Base-by-base conservation (phyloP, 1,284 basidiomycete species). In the Cutaneotrichosporon sp. region DNA sequence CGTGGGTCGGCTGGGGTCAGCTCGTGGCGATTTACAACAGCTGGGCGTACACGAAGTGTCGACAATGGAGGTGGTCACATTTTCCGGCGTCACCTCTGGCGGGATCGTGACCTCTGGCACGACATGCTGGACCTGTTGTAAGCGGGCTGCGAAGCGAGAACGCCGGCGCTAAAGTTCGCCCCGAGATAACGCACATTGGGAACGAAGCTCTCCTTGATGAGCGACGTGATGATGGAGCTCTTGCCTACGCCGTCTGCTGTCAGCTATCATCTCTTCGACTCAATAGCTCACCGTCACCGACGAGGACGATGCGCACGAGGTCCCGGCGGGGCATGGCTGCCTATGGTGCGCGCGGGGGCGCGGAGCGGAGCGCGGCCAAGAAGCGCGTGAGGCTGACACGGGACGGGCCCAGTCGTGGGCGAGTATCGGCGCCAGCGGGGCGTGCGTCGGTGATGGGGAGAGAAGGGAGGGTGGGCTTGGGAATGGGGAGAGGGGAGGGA, bases 61-160 rank as follows among this genome's bases (percentile, higher is more conserved):
- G 54, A 97, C 90, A 65, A 97, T 95, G 73, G 94, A 91, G 6
- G 93, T 97, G 1, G 94, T 95, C 38, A 95, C 91, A 75, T 95
- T 93, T 82, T 94, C 92, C 52, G 94, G 91, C 20, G 93, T 95
- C 51, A 95, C 92, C 80, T 94, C 91, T 73, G 93, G 92, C 9
- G 94, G 94, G 62, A 97, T 95, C 6, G 94, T 97, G 52, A 97
- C 92, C 80, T 97, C 93, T 16, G 93, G 94, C 20, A 97, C 89
- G 74, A 95, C 84, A 72, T 92, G 91, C 79, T 90, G 92, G 60
- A 92, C 92, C 91, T 91, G 70, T 3, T 46, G 24, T 51, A 10
- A 62, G 46, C 38, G n/a, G 14, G 45, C 45, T 25, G 22, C 1
- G 22, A 14, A 27, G 25, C 18, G 11, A 11, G 45, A 47, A 22